A percentile compares a stretch with the other conserved stretches of the same genome.
Evolutionary conservation across 164 flowering plant species (phyloP).

Genomic region (Vitis vinifera): DNA sequence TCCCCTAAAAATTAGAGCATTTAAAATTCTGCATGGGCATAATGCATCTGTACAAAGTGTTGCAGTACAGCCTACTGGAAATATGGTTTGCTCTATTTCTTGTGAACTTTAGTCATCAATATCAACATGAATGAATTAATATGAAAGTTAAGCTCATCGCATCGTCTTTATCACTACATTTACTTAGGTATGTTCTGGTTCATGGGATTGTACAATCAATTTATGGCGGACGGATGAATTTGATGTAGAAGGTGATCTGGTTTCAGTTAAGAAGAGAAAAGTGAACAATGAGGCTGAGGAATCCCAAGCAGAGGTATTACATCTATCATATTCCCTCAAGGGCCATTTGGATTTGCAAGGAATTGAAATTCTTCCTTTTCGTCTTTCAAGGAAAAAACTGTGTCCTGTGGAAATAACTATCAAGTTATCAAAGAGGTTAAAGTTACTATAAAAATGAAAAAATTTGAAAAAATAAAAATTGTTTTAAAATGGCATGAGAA

Average conservation of each 20-base stretch:
- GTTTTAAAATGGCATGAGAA: too few relatives aligned
- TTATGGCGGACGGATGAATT: conserved; percentile 65
- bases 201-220: conserved; percentile 84
- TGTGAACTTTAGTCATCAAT: background rate
- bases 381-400: background rate
- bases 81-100: conserved; percentile 50
- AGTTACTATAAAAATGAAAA: too few relatives aligned
- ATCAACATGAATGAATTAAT: too few relatives aligned
- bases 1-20: conserved; percentile 51
- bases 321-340: background rate
- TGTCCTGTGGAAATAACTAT: too few relatives aligned
- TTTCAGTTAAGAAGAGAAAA: conserved; percentile 78
- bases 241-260: conserved; percentile 49
- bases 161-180: conserved; percentile 4
- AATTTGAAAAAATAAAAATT: too few relatives aligned
- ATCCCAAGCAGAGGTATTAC: conserved; percentile 68
- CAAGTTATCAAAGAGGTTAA: too few relatives aligned
- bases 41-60: conserved; percentile 72
- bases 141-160: background rate
- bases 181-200: conserved; percentile 86
- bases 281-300: conserved; percentile 44
- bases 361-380: background rate
- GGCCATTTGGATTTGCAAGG: too few relatives aligned
- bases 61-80: conserved; percentile 62
- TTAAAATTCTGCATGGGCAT: conserved; percentile 73